A percentile compares a stretch with the other conserved stretches of the same genome.
phyloP scores from a whole-genome alignment of 2,329 filamentous ascomycete genomes.

The Colletotrichum orbiculare region DNA sequence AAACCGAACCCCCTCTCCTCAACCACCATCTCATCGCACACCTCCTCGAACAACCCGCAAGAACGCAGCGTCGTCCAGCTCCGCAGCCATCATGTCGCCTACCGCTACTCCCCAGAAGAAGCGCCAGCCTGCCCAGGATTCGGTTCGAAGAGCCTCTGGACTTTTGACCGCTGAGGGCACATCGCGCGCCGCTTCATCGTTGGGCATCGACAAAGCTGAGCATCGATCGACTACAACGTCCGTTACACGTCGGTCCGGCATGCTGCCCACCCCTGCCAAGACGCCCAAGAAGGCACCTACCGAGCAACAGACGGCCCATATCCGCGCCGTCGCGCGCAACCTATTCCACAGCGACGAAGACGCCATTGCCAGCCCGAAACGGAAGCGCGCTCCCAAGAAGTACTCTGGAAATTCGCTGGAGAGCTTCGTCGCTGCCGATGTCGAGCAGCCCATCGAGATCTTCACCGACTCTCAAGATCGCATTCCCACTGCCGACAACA shows the following conservation, averaged over 20 bases:
- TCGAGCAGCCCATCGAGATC: constrained; percentile 72
- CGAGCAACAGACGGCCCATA: constrained; percentile 60
- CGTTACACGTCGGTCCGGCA: constrained; percentile 55
- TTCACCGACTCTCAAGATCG: constrained; percentile 85
- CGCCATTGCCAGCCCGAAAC: constrained; percentile 68
- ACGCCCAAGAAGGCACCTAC: constrained; percentile 75
- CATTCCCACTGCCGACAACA: constrained; percentile 74
- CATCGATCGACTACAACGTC: constrained; percentile 37
- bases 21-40: constrained; percentile 47
- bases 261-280: constrained; percentile 83
- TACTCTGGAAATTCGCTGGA: constrained; percentile 65
- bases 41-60: constrained; percentile 49
- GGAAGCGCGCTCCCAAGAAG: constrained; percentile 65
- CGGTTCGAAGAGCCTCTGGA: constrained; percentile 59
- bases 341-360: constrained; percentile 71
- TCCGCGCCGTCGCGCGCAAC: constrained; percentile 68
- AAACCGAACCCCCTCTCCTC: constrained; percentile 68
- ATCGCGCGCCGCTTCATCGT: constrained; percentile 54
- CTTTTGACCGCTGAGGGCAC: constrained; percentile 57
- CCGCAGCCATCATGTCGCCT: constrained; percentile 42
- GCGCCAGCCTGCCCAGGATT: constrained; percentile 58
- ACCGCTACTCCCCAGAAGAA: constrained; percentile 55
- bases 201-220: constrained; percentile 48
- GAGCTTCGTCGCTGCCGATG: constrained; percentile 68
- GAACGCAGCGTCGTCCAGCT: constrained; percentile 39